Percentiles rank a stretch among this genome's conserved stretches.
phyloP scores from a whole-genome alignment of 176 grass and related monocot genomes.

The Triticum dicoccoides region DNA sequence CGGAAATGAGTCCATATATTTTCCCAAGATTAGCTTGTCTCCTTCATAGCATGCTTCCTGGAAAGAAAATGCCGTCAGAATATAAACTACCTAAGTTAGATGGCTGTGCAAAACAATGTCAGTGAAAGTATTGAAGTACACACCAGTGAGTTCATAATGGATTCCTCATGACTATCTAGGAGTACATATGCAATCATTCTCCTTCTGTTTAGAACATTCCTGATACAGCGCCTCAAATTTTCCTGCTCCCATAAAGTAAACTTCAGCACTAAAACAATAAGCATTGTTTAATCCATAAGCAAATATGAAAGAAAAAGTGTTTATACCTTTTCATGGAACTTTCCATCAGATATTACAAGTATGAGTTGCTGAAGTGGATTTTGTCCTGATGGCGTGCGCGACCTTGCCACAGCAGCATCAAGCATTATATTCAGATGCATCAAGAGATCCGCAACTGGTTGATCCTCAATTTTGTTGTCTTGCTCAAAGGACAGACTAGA shows the following conservation, averaged over 20 bases:
- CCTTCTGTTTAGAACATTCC: conserved; percentile 73
- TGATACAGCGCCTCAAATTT: conserved; percentile 72
- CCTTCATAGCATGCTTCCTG: conserved; percentile 59
- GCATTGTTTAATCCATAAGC: not conserved
- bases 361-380: conserved; percentile 87
- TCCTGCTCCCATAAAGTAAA: conserved; percentile 37
- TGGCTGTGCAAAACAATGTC: not conserved
- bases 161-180: conserved; percentile 74
- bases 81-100: conserved; percentile 7
- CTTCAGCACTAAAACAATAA: conserved; percentile 19
- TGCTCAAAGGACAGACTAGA: conserved; percentile 91
- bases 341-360: conserved; percentile 88
- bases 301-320: not conserved
- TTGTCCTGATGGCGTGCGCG: conserved; percentile 76
- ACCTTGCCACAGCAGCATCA: conserved; percentile 62
- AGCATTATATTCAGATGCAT: conserved; percentile 79
- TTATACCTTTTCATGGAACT: conserved; percentile 84
- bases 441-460: conserved; percentile 89
- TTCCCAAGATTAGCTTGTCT: conserved; percentile 32
- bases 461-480: conserved; percentile 87
- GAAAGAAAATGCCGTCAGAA: conserved; percentile 13
- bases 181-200: conserved; percentile 91
- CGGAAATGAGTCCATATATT: conserved; percentile 81
- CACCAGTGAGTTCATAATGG: conserved; percentile 72
- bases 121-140: not conserved